A percentile compares a stretch with the other conserved stretches of the same genome.
These are phyloP conservation scores for Dentipellis sp. DNA, from an alignment of 768 basidiomycete species.

Conservation along the genomic window DNA sequence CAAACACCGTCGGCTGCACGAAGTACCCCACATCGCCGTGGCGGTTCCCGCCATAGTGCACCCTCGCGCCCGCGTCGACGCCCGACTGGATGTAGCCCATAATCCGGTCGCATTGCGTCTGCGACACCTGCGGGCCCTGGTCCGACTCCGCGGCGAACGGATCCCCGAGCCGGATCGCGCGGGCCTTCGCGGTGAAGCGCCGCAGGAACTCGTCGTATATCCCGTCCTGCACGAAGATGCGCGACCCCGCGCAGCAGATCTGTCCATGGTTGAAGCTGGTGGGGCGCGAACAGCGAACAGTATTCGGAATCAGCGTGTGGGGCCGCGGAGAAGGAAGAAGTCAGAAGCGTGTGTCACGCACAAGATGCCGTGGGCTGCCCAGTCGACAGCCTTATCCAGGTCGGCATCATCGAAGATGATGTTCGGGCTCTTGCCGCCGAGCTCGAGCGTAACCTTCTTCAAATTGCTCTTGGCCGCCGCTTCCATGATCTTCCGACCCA, in stretches of 20 bases:
- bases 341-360: constrained; percentile 20
- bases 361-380: constrained; percentile 53
- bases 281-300: too few relatives aligned
- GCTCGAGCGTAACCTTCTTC: constrained; percentile 62
- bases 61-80: constrained; percentile 45
- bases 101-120: constrained; percentile 60
- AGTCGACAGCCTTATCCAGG: constrained; percentile 47
- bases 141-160: constrained; percentile 50
- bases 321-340: neutral
- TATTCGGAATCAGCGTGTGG: neutral
- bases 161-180: constrained; percentile 53
- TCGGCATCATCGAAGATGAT: constrained; percentile 58
- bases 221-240: constrained; percentile 68
- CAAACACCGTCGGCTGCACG: constrained; percentile 52
- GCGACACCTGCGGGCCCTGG: constrained; percentile 74
- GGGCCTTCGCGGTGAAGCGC: constrained; percentile 44
- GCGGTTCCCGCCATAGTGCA: constrained; percentile 42
- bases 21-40: constrained; percentile 50
- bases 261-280: constrained; percentile 66
- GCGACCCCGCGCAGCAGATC: constrained; percentile 72
- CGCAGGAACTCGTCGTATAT: constrained; percentile 72
- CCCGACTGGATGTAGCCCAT: constrained; percentile 54
- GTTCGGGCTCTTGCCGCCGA: constrained; percentile 62
- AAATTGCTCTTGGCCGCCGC: constrained; percentile 53
- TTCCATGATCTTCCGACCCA: constrained; percentile 56